These are phyloP conservation scores for Pterocarpus santalinus DNA, from an alignment of 306 rosid species.

Conservation along the genomic window DNA sequence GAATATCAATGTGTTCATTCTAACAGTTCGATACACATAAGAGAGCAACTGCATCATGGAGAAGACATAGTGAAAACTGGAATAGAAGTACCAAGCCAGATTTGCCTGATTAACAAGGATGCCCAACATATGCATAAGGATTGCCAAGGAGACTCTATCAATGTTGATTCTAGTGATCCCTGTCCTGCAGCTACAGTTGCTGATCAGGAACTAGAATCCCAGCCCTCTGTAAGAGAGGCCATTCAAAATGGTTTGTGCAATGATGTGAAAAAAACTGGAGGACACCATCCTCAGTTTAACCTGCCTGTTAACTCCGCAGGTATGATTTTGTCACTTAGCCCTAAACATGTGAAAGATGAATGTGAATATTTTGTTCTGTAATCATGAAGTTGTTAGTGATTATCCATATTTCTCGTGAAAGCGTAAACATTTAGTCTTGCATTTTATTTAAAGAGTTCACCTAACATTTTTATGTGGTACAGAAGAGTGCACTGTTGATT, in stretches of 20 bases:
- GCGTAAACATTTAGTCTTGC: conserved; percentile 35
- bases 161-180: conserved; percentile 44
- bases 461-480: conserved; percentile 52
- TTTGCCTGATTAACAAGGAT: conserved; percentile 41
- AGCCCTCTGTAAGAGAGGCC: conserved; percentile 41
- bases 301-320: conserved; percentile 52
- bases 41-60: conserved; percentile 45
- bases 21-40: conserved; percentile 49
- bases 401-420: conserved; percentile 20
- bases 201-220: conserved; percentile 43
- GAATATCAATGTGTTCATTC: conserved; percentile 37
- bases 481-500: conserved; percentile 48
- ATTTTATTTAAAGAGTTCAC: conserved; percentile 40
- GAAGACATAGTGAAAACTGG: conserved; percentile 40
- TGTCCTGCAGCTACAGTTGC: conserved; percentile 41
- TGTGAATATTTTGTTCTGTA: conserved; percentile 33
- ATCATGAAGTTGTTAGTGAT: conserved; percentile 29
- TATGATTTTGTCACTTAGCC: conserved; percentile 43
- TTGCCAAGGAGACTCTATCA: conserved; percentile 46
- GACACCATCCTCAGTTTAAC: conserved; percentile 49
- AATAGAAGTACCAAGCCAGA: conserved; percentile 47
- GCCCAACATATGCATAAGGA: conserved; percentile 46
- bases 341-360: conserved; percentile 21
- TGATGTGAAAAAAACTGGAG: conserved; percentile 42
- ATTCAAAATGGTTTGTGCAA: conserved; percentile 37